A percentile compares a stretch with the other conserved stretches of the same genome.
Conservation (phyloP, 208 protist species). For the Phytomonas serpens region DNA sequence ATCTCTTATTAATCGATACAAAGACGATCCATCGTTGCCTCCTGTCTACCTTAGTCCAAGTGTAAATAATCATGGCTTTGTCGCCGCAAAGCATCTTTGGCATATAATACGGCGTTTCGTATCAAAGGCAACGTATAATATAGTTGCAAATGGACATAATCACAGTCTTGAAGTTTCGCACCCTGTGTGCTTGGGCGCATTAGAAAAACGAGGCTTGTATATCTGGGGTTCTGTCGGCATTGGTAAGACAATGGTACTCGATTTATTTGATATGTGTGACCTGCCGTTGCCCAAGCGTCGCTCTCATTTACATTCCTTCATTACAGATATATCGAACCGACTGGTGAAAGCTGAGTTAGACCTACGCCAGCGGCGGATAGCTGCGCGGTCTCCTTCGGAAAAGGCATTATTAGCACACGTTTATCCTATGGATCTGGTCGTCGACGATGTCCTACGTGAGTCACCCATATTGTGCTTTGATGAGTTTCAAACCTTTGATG, state of each 20-base stretch:
- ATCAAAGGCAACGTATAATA: neutral
- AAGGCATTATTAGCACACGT: neutral
- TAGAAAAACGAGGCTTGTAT: slow-evolving; percentile 79
- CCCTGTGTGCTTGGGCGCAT: slow-evolving; percentile 46
- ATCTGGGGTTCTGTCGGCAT: slow-evolving; percentile 92
- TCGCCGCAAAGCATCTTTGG: neutral
- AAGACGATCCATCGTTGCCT: neutral
- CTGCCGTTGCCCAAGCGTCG: slow-evolving; percentile 72
- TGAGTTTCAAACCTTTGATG: slow-evolving; percentile 90
- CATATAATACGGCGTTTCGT: neutral
- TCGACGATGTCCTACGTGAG: slow-evolving; percentile 56
- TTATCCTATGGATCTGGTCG: slow-evolving; percentile 65
- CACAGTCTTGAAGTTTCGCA: slow-evolving; percentile 21
- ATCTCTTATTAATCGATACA: slow-evolving; percentile 22
- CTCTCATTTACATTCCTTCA: slow-evolving; percentile 91
- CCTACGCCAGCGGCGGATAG: slow-evolving; percentile 15
- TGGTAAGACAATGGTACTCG: slow-evolving; percentile 93
- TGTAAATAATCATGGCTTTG: neutral
- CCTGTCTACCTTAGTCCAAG: neutral
- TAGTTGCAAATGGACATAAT: neutral
- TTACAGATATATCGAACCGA: slow-evolving; percentile 74
- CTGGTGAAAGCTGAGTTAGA: slow-evolving; percentile 40
- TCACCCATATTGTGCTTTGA: slow-evolving; percentile 88
- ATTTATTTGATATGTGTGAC: slow-evolving; percentile 85
- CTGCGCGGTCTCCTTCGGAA: slow-evolving; percentile 8